These are phyloP conservation scores for Pontederia paniculata DNA, from an alignment of 176 grass and related monocot species.

Conservation along the genomic window DNA sequence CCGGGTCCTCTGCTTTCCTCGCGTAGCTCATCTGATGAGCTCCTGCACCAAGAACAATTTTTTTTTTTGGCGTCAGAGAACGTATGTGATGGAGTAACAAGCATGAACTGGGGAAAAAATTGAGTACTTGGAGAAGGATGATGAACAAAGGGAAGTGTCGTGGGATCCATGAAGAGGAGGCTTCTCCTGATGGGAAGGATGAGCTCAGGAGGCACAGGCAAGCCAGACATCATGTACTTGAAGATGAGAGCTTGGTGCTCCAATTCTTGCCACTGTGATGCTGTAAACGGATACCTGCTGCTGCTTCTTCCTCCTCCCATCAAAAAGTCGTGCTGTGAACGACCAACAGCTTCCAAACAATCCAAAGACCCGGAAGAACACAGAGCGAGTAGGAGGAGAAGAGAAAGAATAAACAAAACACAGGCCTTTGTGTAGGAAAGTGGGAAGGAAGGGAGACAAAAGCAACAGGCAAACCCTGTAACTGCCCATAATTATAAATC, in stretches of 20 bases:
- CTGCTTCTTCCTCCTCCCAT: background rate
- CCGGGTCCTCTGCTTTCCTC: constrained; percentile 27
- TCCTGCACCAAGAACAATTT: constrained; percentile 6
- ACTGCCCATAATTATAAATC: constrained; percentile 10
- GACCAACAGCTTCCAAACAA: no score
- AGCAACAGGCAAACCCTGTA: constrained; percentile 6
- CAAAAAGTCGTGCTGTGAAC: background rate
- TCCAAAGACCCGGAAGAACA: background rate
- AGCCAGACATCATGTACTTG: constrained; percentile 12
- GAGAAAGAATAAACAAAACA: background rate
- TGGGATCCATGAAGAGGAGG: constrained; percentile 4
- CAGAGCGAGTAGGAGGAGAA: background rate
- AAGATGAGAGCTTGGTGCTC: constrained; percentile 20
- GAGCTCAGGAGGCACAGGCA: constrained; percentile 11
- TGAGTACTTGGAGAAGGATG: constrained; percentile 1
- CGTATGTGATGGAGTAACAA: background rate
- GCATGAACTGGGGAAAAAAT: background rate
- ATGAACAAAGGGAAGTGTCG: constrained; percentile 1
- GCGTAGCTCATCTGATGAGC: constrained; percentile 15
- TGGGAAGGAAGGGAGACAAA: constrained; percentile 3
- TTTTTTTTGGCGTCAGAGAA: background rate
- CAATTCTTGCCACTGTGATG: constrained; percentile 18
- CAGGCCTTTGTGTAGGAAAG: background rate
- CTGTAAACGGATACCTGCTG: constrained; percentile 14
- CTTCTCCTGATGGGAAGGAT: constrained; percentile 17